These are phyloP conservation scores for Entomophthora muscae DNA, from an alignment of 371 early-diverging fungal species.

Conservation along the genomic window DNA sequence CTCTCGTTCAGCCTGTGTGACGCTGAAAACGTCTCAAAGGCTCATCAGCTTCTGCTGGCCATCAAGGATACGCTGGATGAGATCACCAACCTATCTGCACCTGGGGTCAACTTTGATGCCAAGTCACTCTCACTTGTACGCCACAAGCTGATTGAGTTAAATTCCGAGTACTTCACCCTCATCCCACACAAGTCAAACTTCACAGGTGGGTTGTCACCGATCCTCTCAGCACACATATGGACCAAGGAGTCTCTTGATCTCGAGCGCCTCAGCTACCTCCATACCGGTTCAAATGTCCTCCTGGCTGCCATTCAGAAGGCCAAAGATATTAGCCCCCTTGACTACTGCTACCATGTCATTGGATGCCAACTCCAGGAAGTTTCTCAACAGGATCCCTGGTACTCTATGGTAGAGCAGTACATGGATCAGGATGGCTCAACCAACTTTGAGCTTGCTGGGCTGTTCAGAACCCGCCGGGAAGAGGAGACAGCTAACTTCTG, in stretches of 20 bases:
- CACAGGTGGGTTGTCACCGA: constrained; percentile 18
- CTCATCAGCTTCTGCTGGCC: constrained; percentile 24
- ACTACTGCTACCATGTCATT: constrained; percentile 24
- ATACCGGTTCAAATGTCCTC: constrained; percentile 25
- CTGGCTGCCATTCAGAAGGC: constrained; percentile 31
- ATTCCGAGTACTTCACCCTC: constrained; percentile 27
- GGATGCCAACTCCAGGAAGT: constrained; percentile 21
- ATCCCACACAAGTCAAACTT: constrained; percentile 36
- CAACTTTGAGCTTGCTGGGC: too few relatives aligned
- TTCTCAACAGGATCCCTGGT: constrained; percentile 22
- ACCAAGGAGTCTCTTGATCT: constrained; percentile 26
- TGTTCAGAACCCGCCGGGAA: too few relatives aligned
- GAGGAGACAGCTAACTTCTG: too few relatives aligned
- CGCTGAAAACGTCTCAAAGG: constrained; percentile 26
- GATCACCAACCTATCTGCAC: too few relatives aligned
- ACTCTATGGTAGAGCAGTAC: constrained; percentile 26
- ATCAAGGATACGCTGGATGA: constrained; percentile 18
- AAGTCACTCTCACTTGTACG: neutral
- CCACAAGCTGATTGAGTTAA: constrained; percentile 7
- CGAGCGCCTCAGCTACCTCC: constrained; percentile 37
- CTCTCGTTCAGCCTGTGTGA: constrained; percentile 44
- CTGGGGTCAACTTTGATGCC: too few relatives aligned
- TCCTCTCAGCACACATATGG: constrained; percentile 19
- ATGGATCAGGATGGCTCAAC: constrained; percentile 24
- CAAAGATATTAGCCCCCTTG: constrained; percentile 36